Evolutionary conservation across 139 green algal genomes (phyloP).

Genomic region (Coccomyxa sp.): DNA sequence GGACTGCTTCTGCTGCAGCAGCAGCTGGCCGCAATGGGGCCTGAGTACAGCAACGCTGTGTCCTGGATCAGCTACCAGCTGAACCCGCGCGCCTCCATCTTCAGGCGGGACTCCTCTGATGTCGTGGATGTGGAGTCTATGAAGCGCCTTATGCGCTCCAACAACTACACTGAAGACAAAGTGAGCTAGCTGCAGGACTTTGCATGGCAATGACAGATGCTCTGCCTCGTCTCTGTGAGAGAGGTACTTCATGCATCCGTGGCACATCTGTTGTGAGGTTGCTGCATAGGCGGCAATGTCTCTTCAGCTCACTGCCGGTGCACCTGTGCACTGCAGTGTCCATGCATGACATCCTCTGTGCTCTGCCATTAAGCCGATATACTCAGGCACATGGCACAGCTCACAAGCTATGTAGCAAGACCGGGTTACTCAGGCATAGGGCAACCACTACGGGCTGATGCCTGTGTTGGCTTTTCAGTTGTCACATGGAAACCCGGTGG

Average conservation of each 20-base stretch:
- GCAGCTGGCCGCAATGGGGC: conserved; percentile 21
- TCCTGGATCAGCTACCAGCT: conserved; percentile 55
- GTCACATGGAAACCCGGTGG: conserved; percentile 30
- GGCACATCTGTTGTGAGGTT: too few species aligned
- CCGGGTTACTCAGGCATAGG: neutral
- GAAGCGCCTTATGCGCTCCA: conserved; percentile 59
- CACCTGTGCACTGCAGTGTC: neutral
- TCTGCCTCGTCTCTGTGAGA: neutral
- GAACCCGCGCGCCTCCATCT: conserved; percentile 57
- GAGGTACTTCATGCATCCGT: neutral
- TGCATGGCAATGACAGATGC: neutral
- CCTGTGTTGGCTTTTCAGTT: neutral
- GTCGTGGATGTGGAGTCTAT: conserved; percentile 42
- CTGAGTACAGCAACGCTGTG: conserved; percentile 33
- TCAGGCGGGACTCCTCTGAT: conserved; percentile 48
- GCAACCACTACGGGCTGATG: neutral
- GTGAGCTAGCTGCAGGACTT: neutral
- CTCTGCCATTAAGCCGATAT: neutral
- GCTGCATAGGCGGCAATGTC: too few species aligned
- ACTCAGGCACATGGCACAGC: neutral
- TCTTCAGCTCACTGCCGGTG: neutral
- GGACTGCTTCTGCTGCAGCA: conserved; percentile 44
- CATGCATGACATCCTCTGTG: too few species aligned
- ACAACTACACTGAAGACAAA: conserved; percentile 49
- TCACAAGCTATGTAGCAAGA: neutral